These are phyloP conservation scores for Osmozyma mogii DNA, from an alignment of 805 yeast genomes.

Conservation along the genomic window DNA sequence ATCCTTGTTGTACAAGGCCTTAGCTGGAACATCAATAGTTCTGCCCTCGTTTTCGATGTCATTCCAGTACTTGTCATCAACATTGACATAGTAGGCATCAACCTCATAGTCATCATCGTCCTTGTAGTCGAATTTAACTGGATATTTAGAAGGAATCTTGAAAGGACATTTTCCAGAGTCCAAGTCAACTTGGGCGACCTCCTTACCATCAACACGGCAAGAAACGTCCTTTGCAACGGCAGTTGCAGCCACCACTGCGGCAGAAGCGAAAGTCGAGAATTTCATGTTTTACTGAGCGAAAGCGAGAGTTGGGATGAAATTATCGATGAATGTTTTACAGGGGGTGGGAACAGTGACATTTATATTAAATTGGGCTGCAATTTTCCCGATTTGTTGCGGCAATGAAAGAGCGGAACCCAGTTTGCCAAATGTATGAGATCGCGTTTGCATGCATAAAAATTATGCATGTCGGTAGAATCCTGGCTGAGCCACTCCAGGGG, in stretches of 20 bases:
- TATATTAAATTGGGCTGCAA: too few relatives aligned
- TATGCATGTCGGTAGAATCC: too few relatives aligned
- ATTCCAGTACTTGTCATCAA: conserved; percentile 20
- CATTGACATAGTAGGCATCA: conserved; percentile 29
- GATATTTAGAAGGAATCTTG: conserved; percentile 22
- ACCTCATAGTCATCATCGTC: conserved; percentile 24
- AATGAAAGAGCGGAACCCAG: too few relatives aligned
- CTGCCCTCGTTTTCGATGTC: conserved; percentile 29
- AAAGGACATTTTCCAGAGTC: conserved; percentile 35
- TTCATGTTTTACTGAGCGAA: conserved; percentile 6
- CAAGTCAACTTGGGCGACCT: conserved; percentile 29
- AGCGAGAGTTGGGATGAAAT: too few relatives aligned
- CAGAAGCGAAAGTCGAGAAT: conserved; percentile 14
- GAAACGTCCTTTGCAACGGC: conserved; percentile 28
- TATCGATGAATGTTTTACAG: too few relatives aligned
- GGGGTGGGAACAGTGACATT: too few relatives aligned
- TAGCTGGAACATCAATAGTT: conserved; percentile 26
- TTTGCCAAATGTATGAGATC: too few relatives aligned
- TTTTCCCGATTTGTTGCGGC: too few relatives aligned
- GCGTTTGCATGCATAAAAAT: too few relatives aligned
- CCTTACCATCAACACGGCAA: conserved; percentile 27
- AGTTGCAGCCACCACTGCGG: conserved; percentile 13
- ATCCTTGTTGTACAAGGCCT: conserved; percentile 16
- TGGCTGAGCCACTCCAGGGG: too few relatives aligned
- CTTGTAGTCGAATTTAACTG: conserved; percentile 19